phyloP scores from a whole-genome alignment of 73 alveolate species.

The Paraurostyla sp. region DNA sequence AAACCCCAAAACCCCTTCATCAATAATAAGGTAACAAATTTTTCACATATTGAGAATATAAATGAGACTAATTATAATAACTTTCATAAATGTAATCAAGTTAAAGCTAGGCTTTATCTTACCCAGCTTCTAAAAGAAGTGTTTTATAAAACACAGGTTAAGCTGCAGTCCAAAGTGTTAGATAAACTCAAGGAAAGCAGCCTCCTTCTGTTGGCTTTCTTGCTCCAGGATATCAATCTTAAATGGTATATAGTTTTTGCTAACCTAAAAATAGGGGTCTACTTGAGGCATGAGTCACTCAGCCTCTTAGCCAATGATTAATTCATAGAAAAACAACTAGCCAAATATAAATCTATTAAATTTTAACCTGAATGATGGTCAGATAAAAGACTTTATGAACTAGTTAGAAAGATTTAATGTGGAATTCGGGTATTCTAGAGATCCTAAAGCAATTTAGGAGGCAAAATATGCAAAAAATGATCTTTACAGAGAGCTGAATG shows the following conservation, averaged over 20 bases:
- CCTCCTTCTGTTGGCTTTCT: neutral
- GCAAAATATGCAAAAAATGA: conserved; percentile 41
- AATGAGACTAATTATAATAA: too few species aligned
- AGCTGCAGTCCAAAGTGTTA: neutral
- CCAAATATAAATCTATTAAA: neutral
- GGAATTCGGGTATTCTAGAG: conserved; percentile 46
- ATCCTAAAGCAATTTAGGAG: conserved; percentile 17
- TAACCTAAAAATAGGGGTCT: neutral
- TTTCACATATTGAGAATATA: too few species aligned
- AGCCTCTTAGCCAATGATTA: conserved; percentile 24
- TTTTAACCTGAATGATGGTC: conserved; percentile 20
- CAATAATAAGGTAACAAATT: too few species aligned
- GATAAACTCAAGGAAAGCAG: neutral
- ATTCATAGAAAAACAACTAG: neutral
- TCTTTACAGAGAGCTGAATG: conserved; percentile 36
- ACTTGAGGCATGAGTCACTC: neutral
- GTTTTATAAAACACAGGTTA: neutral
- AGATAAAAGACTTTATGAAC: neutral
- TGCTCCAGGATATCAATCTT: neutral
- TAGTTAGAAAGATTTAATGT: conserved; percentile 5
- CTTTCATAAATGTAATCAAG: neutral
- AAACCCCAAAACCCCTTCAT: too few species aligned
- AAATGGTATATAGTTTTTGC: neutral
- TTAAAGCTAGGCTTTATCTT: conserved; percentile 7
- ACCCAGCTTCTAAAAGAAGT: conserved; percentile 5